Evolutionary conservation across 768 basidiomycete genomes (phyloP), one percentile per base, ranked within the genome.

Genomic region (Lentinula edodes): DNA sequence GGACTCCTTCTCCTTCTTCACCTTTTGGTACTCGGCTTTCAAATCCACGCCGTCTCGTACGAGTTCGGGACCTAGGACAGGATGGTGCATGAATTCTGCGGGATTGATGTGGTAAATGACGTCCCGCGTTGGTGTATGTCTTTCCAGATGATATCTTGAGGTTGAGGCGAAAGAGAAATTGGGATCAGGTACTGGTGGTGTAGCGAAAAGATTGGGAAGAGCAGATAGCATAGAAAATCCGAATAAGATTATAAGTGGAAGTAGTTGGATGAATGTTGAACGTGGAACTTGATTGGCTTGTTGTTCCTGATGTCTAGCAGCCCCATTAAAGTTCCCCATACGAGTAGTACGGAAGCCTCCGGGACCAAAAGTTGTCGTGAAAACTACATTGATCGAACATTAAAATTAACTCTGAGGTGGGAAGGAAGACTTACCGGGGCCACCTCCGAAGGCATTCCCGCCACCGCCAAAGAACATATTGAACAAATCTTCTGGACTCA

Each of bases 401-500:
- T 35, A 56, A 63, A 51, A 64, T 62, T 46, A 60, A 56, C 36
- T 18, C 18, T 13, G 41, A 34, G 23, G 16, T 54, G 35, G 36
- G 10, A 8, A n/a, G 32, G 13, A 35, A 62, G 48, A 71, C 77
- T 54, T 64, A 81, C 82, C 74, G 63, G 85, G 83, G 1, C 83
- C 81, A 10, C 82, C 78, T n/a, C 86, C 84, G 63, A 82, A 83
- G 60, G 72, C 76, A 34, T 78, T 79, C 61, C 79, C 81, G 1
- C 82, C 80, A 23, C 90, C 90, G 16, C 93, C 93, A 72, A 98
- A 98, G 84, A 98, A 97, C 91, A 96, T 95, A 70, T 98, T 96
- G 78, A 98, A 98, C 60, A 98, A 71, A 62, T 98, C 96, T 74
- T 98, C 96, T 5, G 96, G 95, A 61, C 90, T 95, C 66, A 98